phyloP scores from a whole-genome alignment of 345 rosid genomes.

The Populus davidiana region DNA sequence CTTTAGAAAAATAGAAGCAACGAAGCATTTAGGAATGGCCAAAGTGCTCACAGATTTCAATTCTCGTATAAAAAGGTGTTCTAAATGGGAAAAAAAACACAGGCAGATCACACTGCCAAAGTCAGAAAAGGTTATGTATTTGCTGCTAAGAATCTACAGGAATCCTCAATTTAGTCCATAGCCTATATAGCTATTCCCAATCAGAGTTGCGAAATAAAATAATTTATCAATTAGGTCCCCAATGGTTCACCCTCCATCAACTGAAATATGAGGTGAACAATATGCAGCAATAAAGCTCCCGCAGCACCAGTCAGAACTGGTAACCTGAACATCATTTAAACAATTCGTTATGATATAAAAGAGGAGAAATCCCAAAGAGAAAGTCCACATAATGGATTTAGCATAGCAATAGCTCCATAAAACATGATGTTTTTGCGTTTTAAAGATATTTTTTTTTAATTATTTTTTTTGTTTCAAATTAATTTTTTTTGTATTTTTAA shows the following conservation, averaged over 20 bases:
- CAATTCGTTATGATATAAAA: not conserved
- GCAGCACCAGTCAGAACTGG: constrained; percentile 81
- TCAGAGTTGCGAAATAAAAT: not conserved
- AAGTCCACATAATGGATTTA: not conserved
- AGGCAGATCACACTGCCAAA: not conserved
- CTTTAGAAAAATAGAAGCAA: not conserved
- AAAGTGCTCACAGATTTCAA: not conserved
- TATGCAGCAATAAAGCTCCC: constrained; percentile 65
- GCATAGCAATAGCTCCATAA: not conserved
- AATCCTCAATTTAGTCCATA: not conserved
- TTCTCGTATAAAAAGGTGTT: not conserved
- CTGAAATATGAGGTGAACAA: constrained; percentile 67
- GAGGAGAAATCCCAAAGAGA: not conserved
- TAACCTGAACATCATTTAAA: constrained; percentile 51
- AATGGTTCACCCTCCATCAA: constrained; percentile 35
- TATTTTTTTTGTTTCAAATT: too few species aligned
- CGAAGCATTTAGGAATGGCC: not conserved
- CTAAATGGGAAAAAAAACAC: not conserved
- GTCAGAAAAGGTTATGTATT: not conserved
- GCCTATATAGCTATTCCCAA: not conserved
- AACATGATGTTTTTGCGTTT: not conserved
- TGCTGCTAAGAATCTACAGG: not conserved
- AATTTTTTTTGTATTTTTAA: too few species aligned
- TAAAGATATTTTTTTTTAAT: too few species aligned
- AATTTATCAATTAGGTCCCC: not conserved